These are phyloP conservation scores for Ambrosia hybrid DNA, from an alignment of 140 eudicot genomes.

Conservation along the genomic window DNA sequence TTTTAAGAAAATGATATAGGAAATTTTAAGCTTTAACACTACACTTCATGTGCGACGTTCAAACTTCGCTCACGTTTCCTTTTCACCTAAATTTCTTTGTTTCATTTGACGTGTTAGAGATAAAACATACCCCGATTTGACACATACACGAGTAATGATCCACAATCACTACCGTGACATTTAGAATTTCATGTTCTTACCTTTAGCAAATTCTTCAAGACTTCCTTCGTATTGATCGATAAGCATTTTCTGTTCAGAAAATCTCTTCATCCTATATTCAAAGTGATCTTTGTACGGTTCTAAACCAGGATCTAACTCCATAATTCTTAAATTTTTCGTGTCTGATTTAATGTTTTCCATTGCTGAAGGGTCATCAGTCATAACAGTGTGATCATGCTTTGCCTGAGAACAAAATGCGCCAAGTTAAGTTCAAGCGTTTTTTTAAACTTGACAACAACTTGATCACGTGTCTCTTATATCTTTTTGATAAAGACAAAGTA, in stretches of 20 bases:
- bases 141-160: neutral
- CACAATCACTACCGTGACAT: conserved; percentile 6
- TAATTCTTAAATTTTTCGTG: conserved; percentile 37
- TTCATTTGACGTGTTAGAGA: conserved; percentile 8
- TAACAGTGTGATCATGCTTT: conserved; percentile 44
- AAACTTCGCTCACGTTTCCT: neutral
- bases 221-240: conserved; percentile 76
- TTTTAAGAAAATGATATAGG: too few species aligned
- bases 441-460: neutral
- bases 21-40: neutral
- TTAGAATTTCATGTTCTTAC: conserved; percentile 35
- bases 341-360: conserved; percentile 39
- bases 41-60: conserved; percentile 7
- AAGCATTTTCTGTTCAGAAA: conserved; percentile 63
- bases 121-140: neutral
- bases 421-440: neutral
- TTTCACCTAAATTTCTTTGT: neutral
- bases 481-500: neutral
- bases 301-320: conserved; percentile 68
- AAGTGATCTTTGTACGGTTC: conserved; percentile 73
- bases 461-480: neutral
- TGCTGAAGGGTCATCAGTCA: conserved; percentile 54
- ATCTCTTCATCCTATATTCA: conserved; percentile 63
- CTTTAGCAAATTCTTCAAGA: conserved; percentile 87
- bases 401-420: conserved; percentile 43